Base-by-base conservation (phyloP, 2,329 filamentous ascomycete genomes). In the Colletotrichum kahawae region DNA sequence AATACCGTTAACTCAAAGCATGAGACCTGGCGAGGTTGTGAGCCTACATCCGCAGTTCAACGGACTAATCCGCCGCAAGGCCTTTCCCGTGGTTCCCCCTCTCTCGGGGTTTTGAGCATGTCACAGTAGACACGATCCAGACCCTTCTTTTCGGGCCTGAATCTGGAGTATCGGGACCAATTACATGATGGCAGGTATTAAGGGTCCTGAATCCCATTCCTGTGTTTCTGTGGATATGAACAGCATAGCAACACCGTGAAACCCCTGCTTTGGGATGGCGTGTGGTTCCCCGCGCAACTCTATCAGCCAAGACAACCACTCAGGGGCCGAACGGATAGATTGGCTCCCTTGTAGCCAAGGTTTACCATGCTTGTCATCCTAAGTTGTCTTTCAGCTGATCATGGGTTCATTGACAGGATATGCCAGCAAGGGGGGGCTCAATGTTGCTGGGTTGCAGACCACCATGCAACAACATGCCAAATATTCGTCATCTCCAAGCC, bases 131-230 rank as follows among this genome's bases (percentile, higher is more conserved):
- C 18, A n/a, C 18, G 38, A 48, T 48, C 9, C 9, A 48, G 38
- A 48, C 18, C 18, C 18, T 10, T 48, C 9, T 21, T 48, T 21
- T 48, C 18, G 43, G 38, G 10, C 3, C 18, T 18, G 43, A 48
- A 3, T n/a, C 18, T 48, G 18, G 18, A 48, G 8, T 0, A 6
- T 7, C 10, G 5, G 38, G 9, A 6, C 18, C 9, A 12, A 5
- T 48, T 12, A 12, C 9, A n/a, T 48, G 9, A 48, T 21, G 5
- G 5, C 18, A 7, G 38, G 38, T 1, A 4, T 43, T n/a, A 2
- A 5, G 10, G 18, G 38, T 1, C 5, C 38, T 48, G 38, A 1
- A n/a, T 12, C 0, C 18, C 0, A 48, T 4, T 5, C 5, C 0
- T 0, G 3, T n/a, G 5, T 21, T 4, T 21, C 38, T 48, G 3